Percentiles rank a stretch among this genome's conserved stretches.
These are phyloP conservation scores for Salix exigua DNA, from an alignment of 345 rosid species.

Conservation along the genomic window DNA sequence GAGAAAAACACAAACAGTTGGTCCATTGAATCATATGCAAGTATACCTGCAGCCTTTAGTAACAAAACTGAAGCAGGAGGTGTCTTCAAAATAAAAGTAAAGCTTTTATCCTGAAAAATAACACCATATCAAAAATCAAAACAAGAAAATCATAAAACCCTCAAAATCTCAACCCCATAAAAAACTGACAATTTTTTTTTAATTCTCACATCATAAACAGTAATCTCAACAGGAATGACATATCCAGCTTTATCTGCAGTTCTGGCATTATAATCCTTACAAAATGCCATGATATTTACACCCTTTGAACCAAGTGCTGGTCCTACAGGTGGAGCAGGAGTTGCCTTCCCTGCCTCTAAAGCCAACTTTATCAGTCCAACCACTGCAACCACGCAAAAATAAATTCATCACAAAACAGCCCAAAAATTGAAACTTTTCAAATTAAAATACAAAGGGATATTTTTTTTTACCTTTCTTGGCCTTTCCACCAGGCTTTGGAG, in stretches of 20 bases:
- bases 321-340: slow-evolving; percentile 93
- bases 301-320: slow-evolving; percentile 92
- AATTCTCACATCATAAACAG: slow-evolving; percentile 71
- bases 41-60: slow-evolving; percentile 87
- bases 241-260: slow-evolving; percentile 96
- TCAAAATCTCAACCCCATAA: background rate
- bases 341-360: slow-evolving; percentile 92
- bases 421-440: background rate
- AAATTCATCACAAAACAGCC: background rate
- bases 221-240: slow-evolving; percentile 90
- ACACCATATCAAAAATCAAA: background rate
- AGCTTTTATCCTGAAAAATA: slow-evolving; percentile 79
- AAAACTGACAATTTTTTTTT: background rate
- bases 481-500: slow-evolving; percentile 84
- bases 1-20: slow-evolving; percentile 1
- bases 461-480: slow-evolving; percentile 64
- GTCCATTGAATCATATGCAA: slow-evolving; percentile 1
- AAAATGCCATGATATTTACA: slow-evolving; percentile 85
- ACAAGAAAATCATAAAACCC: background rate
- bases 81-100: slow-evolving; percentile 89
- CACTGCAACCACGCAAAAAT: slow-evolving; percentile 34
- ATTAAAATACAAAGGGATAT: background rate
- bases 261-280: slow-evolving; percentile 95
- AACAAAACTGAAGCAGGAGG: slow-evolving; percentile 95
- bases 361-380: slow-evolving; percentile 79